Base-by-base conservation (phyloP, 352 stramenopile genomes). In the Pythium utonaiense region DNA sequence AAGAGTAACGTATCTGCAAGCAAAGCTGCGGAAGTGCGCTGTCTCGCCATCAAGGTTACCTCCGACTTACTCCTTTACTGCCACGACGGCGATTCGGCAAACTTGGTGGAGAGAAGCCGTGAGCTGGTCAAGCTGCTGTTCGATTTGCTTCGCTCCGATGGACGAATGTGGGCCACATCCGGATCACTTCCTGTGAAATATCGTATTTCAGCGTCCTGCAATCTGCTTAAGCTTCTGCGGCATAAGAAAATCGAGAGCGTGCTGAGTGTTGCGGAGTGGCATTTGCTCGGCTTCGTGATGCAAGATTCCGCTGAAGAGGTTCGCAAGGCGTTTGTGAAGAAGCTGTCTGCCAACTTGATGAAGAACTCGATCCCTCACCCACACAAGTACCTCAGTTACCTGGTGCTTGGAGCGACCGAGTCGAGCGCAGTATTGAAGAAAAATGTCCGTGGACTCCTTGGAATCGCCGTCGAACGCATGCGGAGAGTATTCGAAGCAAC, bases 341-440 rank as follows among this genome's bases (percentile, higher is more conserved):
- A 86, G 21, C 56, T 95, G n/a, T 85, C 75, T 9, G 65, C 76
- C 6, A 80, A 87, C 41, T 60, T 94, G 59, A 75, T 92, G 57
- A 89, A 89, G 54, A 66, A 82, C 30, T 59, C 71, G 8, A 67
- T 80, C 13, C 71, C 77, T 13, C 66, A 88, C 57, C 80, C 73
- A 10, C 86, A 95, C 67, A 94, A 92, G 61, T 96, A 93, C 49
- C 33, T 93, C 33, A 87, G 77, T 36, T 92, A 88, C 57, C 53
- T 96, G 54, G 77, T 76, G 10, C 60, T 96, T 25, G 77, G 80
- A 31, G 83, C 76, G 8, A 83, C 73, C 7, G 86, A 96, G 17
- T 30, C 66, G 3, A 86, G 49, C 25, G 27, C 52, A 3, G 53
- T 53, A 17, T 36, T 93, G 22, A 93, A 92, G 57, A 90, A 90